Evolutionary conservation across 2,329 filamentous ascomycete genomes (phyloP).

Genomic region (Orbilia blumenaviensis): DNA sequence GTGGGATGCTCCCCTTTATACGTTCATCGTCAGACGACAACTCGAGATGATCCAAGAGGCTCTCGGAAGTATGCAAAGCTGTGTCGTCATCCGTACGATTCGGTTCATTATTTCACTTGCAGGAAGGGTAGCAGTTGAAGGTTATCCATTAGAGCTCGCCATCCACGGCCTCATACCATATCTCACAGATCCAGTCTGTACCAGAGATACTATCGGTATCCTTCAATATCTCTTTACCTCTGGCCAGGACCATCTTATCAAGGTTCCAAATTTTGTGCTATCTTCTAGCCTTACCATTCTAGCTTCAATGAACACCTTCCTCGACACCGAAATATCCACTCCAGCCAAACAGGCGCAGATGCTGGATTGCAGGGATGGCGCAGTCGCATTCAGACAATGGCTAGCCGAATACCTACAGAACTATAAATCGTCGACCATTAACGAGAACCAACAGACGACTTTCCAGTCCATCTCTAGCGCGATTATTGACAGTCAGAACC

Average conservation of each 20-base stretch:
- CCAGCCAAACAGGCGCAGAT: constrained; percentile 88
- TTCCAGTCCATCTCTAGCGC: constrained; percentile 69
- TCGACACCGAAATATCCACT: constrained; percentile 77
- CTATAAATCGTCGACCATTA: constrained; percentile 66
- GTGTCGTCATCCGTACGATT: constrained; percentile 85
- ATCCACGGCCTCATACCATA: constrained; percentile 81
- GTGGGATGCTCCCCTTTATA: constrained; percentile 75
- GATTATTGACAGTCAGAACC: constrained; percentile 42
- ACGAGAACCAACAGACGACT: constrained; percentile 65
- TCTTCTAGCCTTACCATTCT: constrained; percentile 82
- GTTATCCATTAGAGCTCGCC: constrained; percentile 90
- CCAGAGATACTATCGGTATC: constrained; percentile 87
- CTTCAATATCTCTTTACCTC: constrained; percentile 81
- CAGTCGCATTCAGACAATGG: constrained; percentile 80
- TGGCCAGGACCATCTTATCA: constrained; percentile 72
- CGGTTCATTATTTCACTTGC: constrained; percentile 81
- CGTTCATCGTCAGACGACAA: constrained; percentile 78
- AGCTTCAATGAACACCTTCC: constrained; percentile 78
- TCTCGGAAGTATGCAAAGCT: constrained; percentile 85
- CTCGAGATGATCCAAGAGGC: constrained; percentile 83
- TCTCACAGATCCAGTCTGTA: constrained; percentile 83
- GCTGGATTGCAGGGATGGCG: constrained; percentile 77
- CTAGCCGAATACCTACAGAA: constrained; percentile 73
- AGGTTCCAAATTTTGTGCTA: constrained; percentile 77
- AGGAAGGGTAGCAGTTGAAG: constrained; percentile 74